A percentile compares a stretch with the other conserved stretches of the same genome.
These are phyloP conservation scores for Ceratobasidium sp. DNA, from an alignment of 1,284 basidiomycete genomes.

Conservation along the genomic window DNA sequence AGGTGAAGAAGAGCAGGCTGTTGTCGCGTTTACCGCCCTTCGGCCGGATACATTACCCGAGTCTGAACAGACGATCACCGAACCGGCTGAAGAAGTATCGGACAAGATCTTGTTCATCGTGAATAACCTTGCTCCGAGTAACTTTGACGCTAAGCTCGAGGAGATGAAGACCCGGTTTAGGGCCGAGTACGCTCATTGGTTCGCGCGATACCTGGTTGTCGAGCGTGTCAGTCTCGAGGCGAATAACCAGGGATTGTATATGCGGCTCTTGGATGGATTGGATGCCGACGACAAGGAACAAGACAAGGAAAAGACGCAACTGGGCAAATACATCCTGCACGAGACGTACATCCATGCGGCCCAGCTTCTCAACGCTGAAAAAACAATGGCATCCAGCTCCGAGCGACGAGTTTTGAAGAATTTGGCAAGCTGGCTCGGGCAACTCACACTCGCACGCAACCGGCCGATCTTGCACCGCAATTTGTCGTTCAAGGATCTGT, in stretches of 20 bases:
- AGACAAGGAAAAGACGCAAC: constrained; percentile 58
- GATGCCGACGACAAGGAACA: not conserved
- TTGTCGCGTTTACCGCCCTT: constrained; percentile 74
- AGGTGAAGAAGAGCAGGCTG: constrained; percentile 44
- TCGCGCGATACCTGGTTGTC: constrained; percentile 96
- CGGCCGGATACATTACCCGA: constrained; percentile 69
- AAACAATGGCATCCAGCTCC: constrained; percentile 82
- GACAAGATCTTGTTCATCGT: constrained; percentile 98
- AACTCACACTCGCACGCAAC: constrained; percentile 90
- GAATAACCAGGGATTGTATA: constrained; percentile 96
- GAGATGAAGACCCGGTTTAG: constrained; percentile 87
- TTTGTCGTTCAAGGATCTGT: constrained; percentile 94
- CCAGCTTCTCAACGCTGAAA: constrained; percentile 88
- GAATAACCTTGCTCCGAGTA: constrained; percentile 95
- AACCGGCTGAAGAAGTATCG: constrained; percentile 86
- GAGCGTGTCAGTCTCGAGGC: constrained; percentile 96
- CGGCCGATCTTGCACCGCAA: constrained; percentile 93
- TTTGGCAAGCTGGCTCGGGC: constrained; percentile 93
- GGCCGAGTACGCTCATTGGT: constrained; percentile 89
- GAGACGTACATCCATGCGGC: constrained; percentile 93
- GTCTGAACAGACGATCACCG: constrained; percentile 57
- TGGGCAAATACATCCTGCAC: constrained; percentile 84
- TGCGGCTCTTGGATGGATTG: constrained; percentile 80
- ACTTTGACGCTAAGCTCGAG: constrained; percentile 85
- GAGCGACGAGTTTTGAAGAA: constrained; percentile 94